Percentiles rank a stretch among this genome's conserved stretches.
These are phyloP conservation scores for Yarrowia sp. DNA, from an alignment of 805 yeast genomes.

Conservation along the genomic window DNA sequence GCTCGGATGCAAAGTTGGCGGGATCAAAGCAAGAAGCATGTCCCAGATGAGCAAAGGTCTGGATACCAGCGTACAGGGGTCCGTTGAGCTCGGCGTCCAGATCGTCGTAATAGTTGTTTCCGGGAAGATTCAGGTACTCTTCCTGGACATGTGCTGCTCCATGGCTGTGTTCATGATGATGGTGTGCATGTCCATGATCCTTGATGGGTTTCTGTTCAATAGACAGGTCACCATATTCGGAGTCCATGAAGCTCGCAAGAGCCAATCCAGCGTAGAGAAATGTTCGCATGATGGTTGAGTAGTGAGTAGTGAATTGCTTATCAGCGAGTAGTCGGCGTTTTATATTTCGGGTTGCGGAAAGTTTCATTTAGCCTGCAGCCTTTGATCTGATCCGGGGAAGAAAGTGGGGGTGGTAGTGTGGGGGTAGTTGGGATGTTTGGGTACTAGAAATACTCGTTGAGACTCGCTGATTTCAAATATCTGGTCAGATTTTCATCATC, in stretches of 20 bases:
- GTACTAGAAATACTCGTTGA: no score
- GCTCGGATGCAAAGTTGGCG: conserved; percentile 38
- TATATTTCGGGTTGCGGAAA: background rate
- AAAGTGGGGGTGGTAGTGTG: no score
- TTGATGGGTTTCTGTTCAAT: conserved; percentile 15
- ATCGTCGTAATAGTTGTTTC: conserved; percentile 6
- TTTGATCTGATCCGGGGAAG: background rate
- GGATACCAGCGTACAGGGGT: conserved; percentile 37
- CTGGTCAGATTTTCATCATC: no score
- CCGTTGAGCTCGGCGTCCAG: conserved; percentile 21
- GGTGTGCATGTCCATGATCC: conserved; percentile 1
- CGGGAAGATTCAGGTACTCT: conserved; percentile 11
- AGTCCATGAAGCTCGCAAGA: conserved; percentile 20
- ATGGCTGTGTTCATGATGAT: conserved; percentile 1
- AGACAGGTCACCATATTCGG: conserved; percentile 20
- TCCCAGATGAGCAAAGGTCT: conserved; percentile 69
- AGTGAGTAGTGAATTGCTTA: background rate
- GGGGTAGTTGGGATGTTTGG: no score
- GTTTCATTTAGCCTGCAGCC: background rate
- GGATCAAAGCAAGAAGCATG: conserved; percentile 55
- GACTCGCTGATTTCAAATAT: no score
- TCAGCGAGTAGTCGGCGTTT: background rate
- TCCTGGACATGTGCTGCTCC: background rate
- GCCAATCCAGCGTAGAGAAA: background rate
- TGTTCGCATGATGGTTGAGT: background rate